Percentiles rank a stretch among this genome's conserved stretches.
Evolutionary conservation across 2,329 filamentous ascomycete species (phyloP).

Genomic region (Ceratocystis lukuohia): DNA sequence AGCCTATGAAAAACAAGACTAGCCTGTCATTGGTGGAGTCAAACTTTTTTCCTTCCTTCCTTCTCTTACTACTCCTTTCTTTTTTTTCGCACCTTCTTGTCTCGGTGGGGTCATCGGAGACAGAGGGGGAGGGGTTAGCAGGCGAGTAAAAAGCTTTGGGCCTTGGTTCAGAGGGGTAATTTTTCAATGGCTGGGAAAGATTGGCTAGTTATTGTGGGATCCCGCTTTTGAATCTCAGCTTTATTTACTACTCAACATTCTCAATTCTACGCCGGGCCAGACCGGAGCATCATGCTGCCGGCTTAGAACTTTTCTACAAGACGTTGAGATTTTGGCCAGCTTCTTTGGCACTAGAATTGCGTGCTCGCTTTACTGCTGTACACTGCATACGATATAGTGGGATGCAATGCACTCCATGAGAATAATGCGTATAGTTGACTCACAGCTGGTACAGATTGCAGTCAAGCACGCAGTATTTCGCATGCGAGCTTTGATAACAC

Average conservation of each 20-base stretch:
- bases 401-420: background rate
- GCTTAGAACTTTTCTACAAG: no score
- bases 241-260: background rate
- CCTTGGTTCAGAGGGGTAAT: background rate
- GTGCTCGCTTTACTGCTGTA: background rate
- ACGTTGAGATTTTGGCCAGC: no score
- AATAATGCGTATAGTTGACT: background rate
- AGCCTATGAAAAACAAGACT: background rate
- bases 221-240: background rate
- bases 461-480: background rate
- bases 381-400: background rate
- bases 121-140: background rate
- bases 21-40: slow-evolving; percentile 14
- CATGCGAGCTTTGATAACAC: background rate
- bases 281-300: background rate
- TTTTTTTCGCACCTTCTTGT: background rate
- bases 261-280: slow-evolving; percentile 1
- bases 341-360: background rate
- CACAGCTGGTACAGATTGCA: background rate
- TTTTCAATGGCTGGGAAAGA: background rate
- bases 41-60: slow-evolving; percentile 13
- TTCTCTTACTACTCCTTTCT: slow-evolving; percentile 1
- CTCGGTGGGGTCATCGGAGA: slow-evolving; percentile 19
- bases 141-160: background rate
- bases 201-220: background rate